Percentiles rank a stretch among this genome's conserved stretches.
These are phyloP conservation scores for Volvox carteri DNA, from an alignment of 163 green algal genomes.

Conservation along the genomic window DNA sequence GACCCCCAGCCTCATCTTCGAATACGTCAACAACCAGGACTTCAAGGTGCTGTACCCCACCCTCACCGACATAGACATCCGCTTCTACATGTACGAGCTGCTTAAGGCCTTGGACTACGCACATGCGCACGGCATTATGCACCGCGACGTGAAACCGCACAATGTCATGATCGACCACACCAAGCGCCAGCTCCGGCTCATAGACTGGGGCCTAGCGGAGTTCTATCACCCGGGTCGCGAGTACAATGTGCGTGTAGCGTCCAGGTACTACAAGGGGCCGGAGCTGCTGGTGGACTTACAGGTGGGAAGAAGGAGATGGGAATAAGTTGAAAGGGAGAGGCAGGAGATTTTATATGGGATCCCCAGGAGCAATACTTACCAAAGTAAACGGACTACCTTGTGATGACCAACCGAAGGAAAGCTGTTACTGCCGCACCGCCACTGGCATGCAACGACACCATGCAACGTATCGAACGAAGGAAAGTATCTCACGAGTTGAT, in stretches of 20 bases:
- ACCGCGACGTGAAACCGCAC: constrained; percentile 98
- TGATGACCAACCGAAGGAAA: too few relatives aligned
- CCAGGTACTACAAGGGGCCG: constrained; percentile 82
- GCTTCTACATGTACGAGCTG: constrained; percentile 98
- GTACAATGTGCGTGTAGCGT: constrained; percentile 97
- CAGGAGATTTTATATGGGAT: too few relatives aligned
- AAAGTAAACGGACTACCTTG: too few relatives aligned
- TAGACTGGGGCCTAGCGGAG: constrained; percentile 99
- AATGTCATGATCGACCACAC: constrained; percentile 99
- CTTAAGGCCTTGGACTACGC: constrained; percentile 88
- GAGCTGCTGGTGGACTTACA: constrained; percentile 98
- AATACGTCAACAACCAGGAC: constrained; percentile 97
- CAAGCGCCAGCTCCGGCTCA: constrained; percentile 94
- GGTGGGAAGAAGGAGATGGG: constrained; percentile 66
- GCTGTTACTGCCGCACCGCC: too few relatives aligned
- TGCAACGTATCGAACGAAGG: too few relatives aligned
- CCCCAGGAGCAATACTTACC: too few relatives aligned
- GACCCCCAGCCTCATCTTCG: constrained; percentile 96
- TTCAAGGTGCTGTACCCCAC: constrained; percentile 98
- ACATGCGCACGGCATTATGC: constrained; percentile 72
- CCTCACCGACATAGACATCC: constrained; percentile 96
- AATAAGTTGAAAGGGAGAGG: too few relatives aligned
- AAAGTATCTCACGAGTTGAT: too few relatives aligned
- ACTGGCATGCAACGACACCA: too few relatives aligned
- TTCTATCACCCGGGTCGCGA: constrained; percentile 92